Base-by-base conservation (phyloP, 2,329 filamentous ascomycete species). In the Cytospora piceicola region DNA sequence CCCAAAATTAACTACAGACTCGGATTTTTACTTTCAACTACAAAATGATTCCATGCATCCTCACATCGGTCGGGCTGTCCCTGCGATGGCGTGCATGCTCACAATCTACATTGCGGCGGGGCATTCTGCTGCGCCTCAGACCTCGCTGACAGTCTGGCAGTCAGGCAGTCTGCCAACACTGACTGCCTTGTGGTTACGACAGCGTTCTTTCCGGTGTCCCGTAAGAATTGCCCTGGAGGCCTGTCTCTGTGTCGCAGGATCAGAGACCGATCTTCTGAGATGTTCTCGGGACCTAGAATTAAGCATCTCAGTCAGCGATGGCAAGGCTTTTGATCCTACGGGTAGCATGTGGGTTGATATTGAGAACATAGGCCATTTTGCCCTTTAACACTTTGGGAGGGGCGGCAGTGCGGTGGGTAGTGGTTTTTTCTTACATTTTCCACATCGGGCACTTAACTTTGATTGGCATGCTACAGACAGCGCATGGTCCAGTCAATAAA, bases 101-200 rank as follows among this genome's bases (percentile, higher is more conserved):
- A 20, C 39, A 17, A 42, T 42, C n/a, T 12, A 46, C 42, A 46
- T 8, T n/a, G 6, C 39, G 42, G 46, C n/a, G 46, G n/a, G 22
- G n/a, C 20, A n/a, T 49, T 49, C n/a, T 49, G 46, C 46, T 49
- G 46, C 46, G 46, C 46, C 46, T 49, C 46, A 49, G 46, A 49
- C 11, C n/a, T 24, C 24, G 42, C n/a, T 12, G 20, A 49, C 8
- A 22, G n/a, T 8, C 15, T 20, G 4, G 17, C 39, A 49, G 42
- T 22, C 42, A 22, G 42, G n/a, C 42, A 49, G 3, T 24, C 3
- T 24, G n/a, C 20, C n/a, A 22, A 24, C 46, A 7, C 46, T 49
- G n/a, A 24, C 20, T 42, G 34, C 34, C 42, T 20, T 3, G 42
- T 14, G 42, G 42, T 20, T 12, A 24, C n/a, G 12, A 49, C n/a